These are phyloP conservation scores for Colletotrichum australisinense DNA, from an alignment of 2,329 filamentous ascomycete genomes.

Conservation along the genomic window DNA sequence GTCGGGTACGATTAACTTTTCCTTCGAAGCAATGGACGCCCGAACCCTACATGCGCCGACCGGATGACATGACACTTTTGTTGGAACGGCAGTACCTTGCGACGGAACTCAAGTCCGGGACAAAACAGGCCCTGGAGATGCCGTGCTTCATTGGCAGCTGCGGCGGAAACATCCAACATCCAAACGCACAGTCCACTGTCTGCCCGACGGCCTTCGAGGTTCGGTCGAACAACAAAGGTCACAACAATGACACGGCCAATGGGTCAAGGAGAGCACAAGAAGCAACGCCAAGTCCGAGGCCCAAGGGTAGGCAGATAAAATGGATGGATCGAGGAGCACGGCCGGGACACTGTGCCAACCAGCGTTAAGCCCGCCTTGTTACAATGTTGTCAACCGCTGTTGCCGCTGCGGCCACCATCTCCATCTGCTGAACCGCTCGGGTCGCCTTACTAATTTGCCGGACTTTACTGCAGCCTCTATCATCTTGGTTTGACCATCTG, in stretches of 20 bases:
- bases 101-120: constrained; percentile 8
- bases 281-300: constrained; percentile 27
- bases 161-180: neutral
- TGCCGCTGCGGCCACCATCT: constrained; percentile 17
- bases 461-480: neutral
- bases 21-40: neutral
- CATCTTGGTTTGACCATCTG: neutral
- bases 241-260: constrained; percentile 20
- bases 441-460: neutral
- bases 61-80: constrained; percentile 26
- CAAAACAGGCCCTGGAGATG: neutral
- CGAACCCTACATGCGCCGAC: constrained; percentile 16
- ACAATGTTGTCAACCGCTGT: constrained; percentile 21
- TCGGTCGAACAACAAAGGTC: constrained; percentile 23
- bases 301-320: constrained; percentile 19
- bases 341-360: constrained; percentile 26
- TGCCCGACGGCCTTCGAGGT: neutral
- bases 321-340: constrained; percentile 27
- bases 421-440: constrained; percentile 11
- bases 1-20: constrained; percentile 3
- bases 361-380: neutral
- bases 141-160: neutral
- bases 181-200: neutral
- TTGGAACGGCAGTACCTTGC: constrained; percentile 9
- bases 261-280: neutral